A percentile compares a stretch with the other conserved stretches of the same genome.
Evolutionary conservation across 2,329 filamentous ascomycete species (phyloP).

Genomic region (Orbilia blumenaviensis): DNA sequence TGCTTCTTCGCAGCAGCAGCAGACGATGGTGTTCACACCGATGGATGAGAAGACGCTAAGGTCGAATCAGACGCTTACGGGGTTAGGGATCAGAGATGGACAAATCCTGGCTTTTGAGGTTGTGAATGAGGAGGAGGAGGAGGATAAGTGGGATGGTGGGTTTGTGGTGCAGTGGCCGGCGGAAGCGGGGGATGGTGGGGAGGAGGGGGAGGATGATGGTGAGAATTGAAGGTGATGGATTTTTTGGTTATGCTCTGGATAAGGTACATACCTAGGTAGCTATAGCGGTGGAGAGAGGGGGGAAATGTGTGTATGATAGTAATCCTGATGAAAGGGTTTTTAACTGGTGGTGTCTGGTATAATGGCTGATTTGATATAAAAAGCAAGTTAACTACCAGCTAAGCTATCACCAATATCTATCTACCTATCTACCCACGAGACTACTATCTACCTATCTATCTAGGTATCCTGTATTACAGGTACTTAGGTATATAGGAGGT

Average conservation of each 20-base stretch:
- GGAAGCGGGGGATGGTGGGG: slow-evolving; percentile 23
- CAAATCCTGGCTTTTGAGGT: slow-evolving; percentile 19
- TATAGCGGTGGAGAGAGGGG: background rate
- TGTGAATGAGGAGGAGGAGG: background rate
- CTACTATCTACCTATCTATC: no score
- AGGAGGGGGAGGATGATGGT: slow-evolving; percentile 13
- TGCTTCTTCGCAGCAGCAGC: no score
- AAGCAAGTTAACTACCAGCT: no score
- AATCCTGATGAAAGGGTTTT: no score
- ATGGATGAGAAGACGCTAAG: slow-evolving; percentile 13
- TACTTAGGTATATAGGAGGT: no score
- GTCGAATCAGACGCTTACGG: background rate
- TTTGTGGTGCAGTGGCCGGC: slow-evolving; percentile 24
- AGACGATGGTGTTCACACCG: slow-evolving; percentile 4
- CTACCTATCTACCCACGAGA: no score
- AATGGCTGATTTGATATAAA: no score
- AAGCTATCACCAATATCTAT: no score
- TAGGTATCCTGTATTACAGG: no score
- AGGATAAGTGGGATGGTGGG: slow-evolving; percentile 26
- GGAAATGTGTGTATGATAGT: no score
- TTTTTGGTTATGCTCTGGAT: background rate
- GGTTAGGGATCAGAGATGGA: slow-evolving; percentile 31
- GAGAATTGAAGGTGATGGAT: background rate
- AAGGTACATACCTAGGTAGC: no score
- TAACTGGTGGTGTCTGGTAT: no score